Base-by-base conservation (phyloP, 768 basidiomycete species). In the Lyophyllum decastes region DNA sequence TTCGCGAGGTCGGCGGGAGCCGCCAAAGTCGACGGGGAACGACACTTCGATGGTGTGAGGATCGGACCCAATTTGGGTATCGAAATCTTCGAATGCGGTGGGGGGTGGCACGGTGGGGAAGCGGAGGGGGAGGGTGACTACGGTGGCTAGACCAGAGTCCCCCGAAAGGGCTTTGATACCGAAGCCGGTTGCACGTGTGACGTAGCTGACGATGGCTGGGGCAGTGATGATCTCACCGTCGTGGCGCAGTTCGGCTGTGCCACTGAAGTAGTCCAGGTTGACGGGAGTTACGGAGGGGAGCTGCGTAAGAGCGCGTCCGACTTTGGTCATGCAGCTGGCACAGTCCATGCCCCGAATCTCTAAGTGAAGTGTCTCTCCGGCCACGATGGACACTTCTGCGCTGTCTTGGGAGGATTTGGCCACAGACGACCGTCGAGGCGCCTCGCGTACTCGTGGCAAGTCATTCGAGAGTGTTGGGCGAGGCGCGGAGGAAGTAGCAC, bases 1-100 rank as follows among this genome's bases (percentile, higher is more conserved):
- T 2, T 69, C 63, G 27, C 76, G 76, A 0, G 75, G 73, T 17
- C 56, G 65, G 33, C 14, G 35, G 35, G 35, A 8, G 16, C 14
- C 14, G 14, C 16, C 8, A 4, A 16, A 4, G 4, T 38, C 35
- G 57, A 30, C 51, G 21, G 24, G 54, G 45, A 66, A 63, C 10
- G 57, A 66, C 40, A 66, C 34, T 33, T 63, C 54, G 30, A 51
- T 55, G 27, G 59, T 49, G 14, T 27, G 45, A 10, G 47, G 44
- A 27, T 55, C 47, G 9, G 45, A 61, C 12, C 60, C 55, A 56
- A 21, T 43, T 50, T 41, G 54, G 2, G 56, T 55, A 49, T 57
- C 58, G 38, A 52, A 48, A 30, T 50, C 52, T 22, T 56, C 61
- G 26, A 62, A 48, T 4, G 35, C 30, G 21, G 50, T 24, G 25